Evolutionary conservation across 768 basidiomycete species (phyloP).

Genomic region (Mycena leptocephala): DNA sequence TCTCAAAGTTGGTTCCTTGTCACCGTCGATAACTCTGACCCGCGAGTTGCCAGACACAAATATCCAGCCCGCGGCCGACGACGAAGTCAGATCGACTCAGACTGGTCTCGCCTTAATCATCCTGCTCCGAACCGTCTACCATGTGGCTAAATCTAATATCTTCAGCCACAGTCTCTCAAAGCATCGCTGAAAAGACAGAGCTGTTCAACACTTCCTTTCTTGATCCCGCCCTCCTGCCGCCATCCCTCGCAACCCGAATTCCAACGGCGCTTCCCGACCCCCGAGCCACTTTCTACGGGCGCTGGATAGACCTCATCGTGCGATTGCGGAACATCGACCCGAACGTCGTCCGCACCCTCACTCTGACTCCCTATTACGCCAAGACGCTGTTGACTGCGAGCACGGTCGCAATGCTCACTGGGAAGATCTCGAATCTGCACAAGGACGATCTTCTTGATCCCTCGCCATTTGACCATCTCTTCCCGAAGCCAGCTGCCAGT

Average conservation of each 20-base stretch:
- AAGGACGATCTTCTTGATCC: constrained; percentile 21
- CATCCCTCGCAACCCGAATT: constrained; percentile 11
- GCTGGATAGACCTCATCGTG: constrained; percentile 26
- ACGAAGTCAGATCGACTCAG: too few species aligned
- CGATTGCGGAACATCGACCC: constrained; percentile 12
- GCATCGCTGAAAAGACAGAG: constrained; percentile 12
- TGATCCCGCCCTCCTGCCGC: constrained; percentile 7
- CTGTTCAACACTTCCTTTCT: constrained; percentile 11
- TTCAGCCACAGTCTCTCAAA: constrained; percentile 19
- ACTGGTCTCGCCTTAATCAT: too few species aligned
- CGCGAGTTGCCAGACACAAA: too few species aligned
- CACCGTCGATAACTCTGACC: too few species aligned
- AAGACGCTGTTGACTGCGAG: constrained; percentile 21
- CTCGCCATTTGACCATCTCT: constrained; percentile 28
- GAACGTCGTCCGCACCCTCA: constrained; percentile 1
- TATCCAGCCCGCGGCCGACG: too few species aligned
- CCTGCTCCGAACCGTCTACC: not conserved
- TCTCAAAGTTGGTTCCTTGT: too few species aligned
- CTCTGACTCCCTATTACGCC: constrained; percentile 21
- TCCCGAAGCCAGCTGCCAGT: not conserved
- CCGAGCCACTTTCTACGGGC: constrained; percentile 9
- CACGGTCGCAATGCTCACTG: constrained; percentile 23
- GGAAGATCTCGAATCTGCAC: constrained; percentile 15
- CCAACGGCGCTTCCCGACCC: constrained; percentile 4
- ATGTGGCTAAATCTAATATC: constrained; percentile 18